phyloP scores from a whole-genome alignment of 371 early-diverging fungal species.

The Scutellospora calospora region DNA sequence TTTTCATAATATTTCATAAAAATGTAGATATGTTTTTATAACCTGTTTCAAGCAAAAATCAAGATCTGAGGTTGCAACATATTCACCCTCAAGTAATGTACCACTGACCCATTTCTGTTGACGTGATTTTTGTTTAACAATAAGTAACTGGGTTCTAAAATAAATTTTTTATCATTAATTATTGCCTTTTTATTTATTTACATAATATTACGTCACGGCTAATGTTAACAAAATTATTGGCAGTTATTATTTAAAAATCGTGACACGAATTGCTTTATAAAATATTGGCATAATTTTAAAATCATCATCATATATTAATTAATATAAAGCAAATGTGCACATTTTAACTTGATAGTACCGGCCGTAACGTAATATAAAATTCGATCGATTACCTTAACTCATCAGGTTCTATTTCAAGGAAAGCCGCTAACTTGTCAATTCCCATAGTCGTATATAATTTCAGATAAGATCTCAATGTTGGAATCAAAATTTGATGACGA shows the following conservation, averaged over 20 bases:
- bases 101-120: conserved; percentile 84
- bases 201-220: too few species aligned
- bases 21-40: conserved; percentile 14
- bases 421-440: conserved; percentile 87
- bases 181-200: not conserved
- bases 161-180: not conserved
- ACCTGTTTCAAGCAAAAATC: conserved; percentile 89
- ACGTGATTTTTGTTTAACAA: conserved; percentile 92
- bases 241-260: too few species aligned
- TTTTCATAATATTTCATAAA: not conserved
- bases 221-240: too few species aligned
- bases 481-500: conserved; percentile 82
- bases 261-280: too few species aligned
- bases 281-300: too few species aligned
- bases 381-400: conserved; percentile 66
- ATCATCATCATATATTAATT: too few species aligned
- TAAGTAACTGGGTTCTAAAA: conserved; percentile 78
- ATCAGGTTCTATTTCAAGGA: conserved; percentile 84
- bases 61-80: conserved; percentile 81
- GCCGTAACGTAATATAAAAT: not conserved
- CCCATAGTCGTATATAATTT: conserved; percentile 94
- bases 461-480: conserved; percentile 91
- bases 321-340: too few species aligned
- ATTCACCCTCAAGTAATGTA: conserved; percentile 83
- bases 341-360: too few species aligned